Conservation (phyloP, 129 eudicot genomes). For the Ambrosia trifida region DNA sequence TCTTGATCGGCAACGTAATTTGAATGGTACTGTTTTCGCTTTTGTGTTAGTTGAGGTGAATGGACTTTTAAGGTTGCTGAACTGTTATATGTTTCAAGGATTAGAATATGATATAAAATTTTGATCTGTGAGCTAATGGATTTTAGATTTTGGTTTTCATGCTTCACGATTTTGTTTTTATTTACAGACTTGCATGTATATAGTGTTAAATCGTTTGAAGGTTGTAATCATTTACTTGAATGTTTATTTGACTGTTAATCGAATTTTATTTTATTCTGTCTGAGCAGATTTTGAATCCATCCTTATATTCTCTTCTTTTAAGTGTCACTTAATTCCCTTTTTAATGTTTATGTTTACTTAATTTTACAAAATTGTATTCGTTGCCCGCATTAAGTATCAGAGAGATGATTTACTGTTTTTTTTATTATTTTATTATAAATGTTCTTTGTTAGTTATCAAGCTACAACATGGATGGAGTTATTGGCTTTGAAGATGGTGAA, state of each 20-base stretch:
- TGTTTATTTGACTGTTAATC: background rate
- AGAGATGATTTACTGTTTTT: constrained; percentile 14
- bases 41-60: constrained; percentile 1
- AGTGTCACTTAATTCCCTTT: background rate
- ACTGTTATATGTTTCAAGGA: background rate
- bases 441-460: constrained; percentile 40
- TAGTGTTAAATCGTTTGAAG: constrained; percentile 12
- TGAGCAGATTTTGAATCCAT: constrained; percentile 22
- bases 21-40: constrained; percentile 9
- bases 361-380: background rate
- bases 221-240: background rate
- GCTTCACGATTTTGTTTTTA: background rate
- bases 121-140: constrained; percentile 21
- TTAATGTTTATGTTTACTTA: background rate
- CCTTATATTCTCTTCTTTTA: background rate
- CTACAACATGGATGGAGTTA: constrained; percentile 44
- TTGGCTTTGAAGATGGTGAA: constrained; percentile 36
- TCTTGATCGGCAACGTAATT: background rate
- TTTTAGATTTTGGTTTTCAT: constrained; percentile 2
- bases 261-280: constrained; percentile 28
- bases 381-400: constrained; percentile 12
- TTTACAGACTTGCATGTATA: constrained; percentile 1
- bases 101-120: constrained; percentile 6
- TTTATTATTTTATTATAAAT: constrained; percentile 22
- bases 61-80: background rate